Conservation (phyloP, 805 yeast species). For the Starmerella etchellsii region DNA sequence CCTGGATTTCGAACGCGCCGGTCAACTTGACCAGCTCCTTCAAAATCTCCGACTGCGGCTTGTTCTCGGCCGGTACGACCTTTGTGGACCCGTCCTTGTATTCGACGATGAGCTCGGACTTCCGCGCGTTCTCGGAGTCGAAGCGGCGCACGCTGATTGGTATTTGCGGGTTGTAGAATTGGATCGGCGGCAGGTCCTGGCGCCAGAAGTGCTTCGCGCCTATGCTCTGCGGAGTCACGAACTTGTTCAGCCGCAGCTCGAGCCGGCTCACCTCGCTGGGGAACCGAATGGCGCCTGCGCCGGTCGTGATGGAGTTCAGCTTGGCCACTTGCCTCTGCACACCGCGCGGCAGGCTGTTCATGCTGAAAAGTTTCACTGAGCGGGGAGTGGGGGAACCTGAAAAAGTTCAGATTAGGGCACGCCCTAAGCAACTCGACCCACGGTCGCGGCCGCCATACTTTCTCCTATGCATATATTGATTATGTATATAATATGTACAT, state of each 20-base stretch:
- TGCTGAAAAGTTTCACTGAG: constrained; percentile 1
- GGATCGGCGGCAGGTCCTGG: constrained; percentile 56
- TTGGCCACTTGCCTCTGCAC: constrained; percentile 21
- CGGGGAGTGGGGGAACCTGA: too few relatives aligned
- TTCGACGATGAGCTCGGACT: constrained; percentile 32
- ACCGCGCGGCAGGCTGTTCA: constrained; percentile 21
- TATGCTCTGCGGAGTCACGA: constrained; percentile 11
- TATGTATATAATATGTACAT: too few relatives aligned
- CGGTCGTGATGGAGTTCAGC: constrained; percentile 23
- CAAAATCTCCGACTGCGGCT: constrained; percentile 42
- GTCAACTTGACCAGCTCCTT: constrained; percentile 39
- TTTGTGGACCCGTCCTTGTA: constrained; percentile 31
- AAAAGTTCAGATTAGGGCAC: too few relatives aligned
- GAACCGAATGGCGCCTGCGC: constrained; percentile 25
- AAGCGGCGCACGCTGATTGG: constrained; percentile 50
- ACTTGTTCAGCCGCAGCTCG: constrained; percentile 20
- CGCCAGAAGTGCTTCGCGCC: constrained; percentile 56
- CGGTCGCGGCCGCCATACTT: too few relatives aligned
- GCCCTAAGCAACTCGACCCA: too few relatives aligned
- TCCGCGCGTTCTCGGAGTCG: constrained; percentile 32
- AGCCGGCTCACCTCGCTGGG: constrained; percentile 20
- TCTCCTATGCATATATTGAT: too few relatives aligned
- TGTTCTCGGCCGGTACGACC: constrained; percentile 42
- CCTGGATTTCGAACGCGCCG: constrained; percentile 38
- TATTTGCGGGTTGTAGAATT: constrained; percentile 68